Evolutionary conservation across 2,329 filamentous ascomycete species (phyloP), one percentile per base, ranked within the genome.

Genomic region (Botrytis paeoniae): DNA sequence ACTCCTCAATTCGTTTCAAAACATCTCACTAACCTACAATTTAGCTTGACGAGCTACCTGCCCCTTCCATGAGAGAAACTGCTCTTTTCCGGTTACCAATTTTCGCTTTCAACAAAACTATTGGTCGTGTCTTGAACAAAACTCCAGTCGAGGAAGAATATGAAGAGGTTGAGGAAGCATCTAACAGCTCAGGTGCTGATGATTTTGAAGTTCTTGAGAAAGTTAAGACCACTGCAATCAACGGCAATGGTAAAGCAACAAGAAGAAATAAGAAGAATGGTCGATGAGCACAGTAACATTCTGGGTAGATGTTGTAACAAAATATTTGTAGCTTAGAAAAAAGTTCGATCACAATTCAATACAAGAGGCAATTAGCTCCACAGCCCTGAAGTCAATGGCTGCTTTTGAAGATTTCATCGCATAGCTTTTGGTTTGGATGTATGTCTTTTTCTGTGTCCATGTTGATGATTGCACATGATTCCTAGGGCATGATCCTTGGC

Each of bases 51-150:
- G 94, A 98, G 81, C 91, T 99, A 74, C 86, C 88, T 62, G 85
- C 87, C 76, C 96, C 96, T 1, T 92, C 91, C 4, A 84, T 98
- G 81, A 88, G 84, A 75, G 93, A 98, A 80, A 99, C 96, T 0
- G 90, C 94, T 74, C 87, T 98, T 62, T 89, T 92, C 82, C 91
- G 92, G 70, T 84, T 97, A 8, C 96, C 96, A 0, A 80, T 91
- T 71, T 97, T 91, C 88, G 81, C 89, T 73, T 96, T 92, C 84
- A 85, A 82, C 70, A 84, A 85, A 73, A 87, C 86, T 8, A 75
- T 87, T 60, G 87, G 88, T 71, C 86, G 87, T 60, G 80, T 88
- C 71, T 76, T 89, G 71, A 71, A 75, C 45, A 83, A 83, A 74
- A 75, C 79, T 22, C 78, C 82, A 1, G 78, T 81, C 16, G 78